Base-by-base conservation (phyloP, 164 flowering plant genomes). In the Taxillus chinensis region DNA sequence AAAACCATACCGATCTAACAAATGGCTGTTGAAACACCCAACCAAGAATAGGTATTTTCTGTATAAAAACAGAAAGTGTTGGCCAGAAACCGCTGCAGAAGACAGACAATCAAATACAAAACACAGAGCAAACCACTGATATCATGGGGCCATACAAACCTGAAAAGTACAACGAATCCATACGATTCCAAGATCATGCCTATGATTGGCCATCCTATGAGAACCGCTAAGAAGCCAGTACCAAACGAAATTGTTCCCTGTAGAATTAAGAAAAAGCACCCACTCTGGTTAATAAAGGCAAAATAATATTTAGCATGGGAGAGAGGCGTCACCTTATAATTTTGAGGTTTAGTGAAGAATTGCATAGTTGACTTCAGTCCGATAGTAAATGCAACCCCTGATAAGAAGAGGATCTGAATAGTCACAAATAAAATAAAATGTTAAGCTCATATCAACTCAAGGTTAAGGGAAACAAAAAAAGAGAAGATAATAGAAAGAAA, bases 21-120 rank as follows among this genome's bases (percentile, higher is more conserved):
- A 81, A 83, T 39, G 97, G 99, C 60, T 81, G 99, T 64, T 95
- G 97, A 66, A 95, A 76, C n/a, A 95, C 65, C 99, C 97, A 90
- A 57, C 99, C 97, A 67, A 95, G 76, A 68, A 95, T 48, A 37
- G 99, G 99, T 66, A 95, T 91, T 80, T 72, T 86, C 75, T 91
- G 97, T 45, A 90, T 61, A 69, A 95, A 95, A 60, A 95, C 96
- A 45, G 95, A 80, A 43, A 89, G 68, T 27, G 99, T 91, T 27
- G 97, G 97, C 96, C 99, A 93, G 75, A 90, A 93, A 39, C 98
- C 97, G 75, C 97, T 88, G 89, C 72, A 69, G 39, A 68, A 66
- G 51, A 68, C 38, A 59, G 8, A 54, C 7, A 50, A 27, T 27
- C 27, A 63, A 27, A 71, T 59, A 77, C 59, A n/a, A 72, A 41